A percentile compares a stretch with the other conserved stretches of the same genome.
phyloP scores from a whole-genome alignment of 164 flowering plant genomes.

The Kalanchoe fedtschenkoi region DNA sequence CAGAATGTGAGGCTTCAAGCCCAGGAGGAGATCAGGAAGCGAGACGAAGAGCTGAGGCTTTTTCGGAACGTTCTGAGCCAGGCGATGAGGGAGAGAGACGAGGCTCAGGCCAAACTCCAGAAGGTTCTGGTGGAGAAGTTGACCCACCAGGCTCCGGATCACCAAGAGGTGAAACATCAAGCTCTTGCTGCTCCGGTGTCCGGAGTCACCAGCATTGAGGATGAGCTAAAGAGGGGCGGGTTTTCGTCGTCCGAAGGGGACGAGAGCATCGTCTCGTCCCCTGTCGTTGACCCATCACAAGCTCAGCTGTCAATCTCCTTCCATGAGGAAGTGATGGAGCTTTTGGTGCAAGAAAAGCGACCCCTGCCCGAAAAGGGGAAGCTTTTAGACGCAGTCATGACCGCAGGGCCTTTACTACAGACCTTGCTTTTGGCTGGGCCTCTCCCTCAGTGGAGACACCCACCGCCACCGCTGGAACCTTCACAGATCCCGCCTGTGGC shows the following conservation, averaged over 20 bases:
- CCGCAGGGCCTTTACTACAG: slow-evolving; percentile 90
- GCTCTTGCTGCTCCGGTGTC: slow-evolving; percentile 11
- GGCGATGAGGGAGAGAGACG: slow-evolving; percentile 55
- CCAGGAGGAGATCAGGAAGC: slow-evolving; percentile 59
- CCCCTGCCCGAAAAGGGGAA: slow-evolving; percentile 90
- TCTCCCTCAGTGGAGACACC: slow-evolving; percentile 90
- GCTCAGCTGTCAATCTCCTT: slow-evolving; percentile 4
- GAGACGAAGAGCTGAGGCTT: slow-evolving; percentile 49
- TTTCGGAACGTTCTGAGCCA: slow-evolving; percentile 41
- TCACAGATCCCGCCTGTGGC: slow-evolving; percentile 78
- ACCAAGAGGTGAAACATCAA: slow-evolving; percentile 4
- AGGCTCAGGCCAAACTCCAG: slow-evolving; percentile 53
- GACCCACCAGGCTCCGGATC: slow-evolving; percentile 19
- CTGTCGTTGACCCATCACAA: slow-evolving; percentile 20
- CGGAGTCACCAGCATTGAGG: slow-evolving; percentile 56
- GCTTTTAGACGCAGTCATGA: slow-evolving; percentile 83
- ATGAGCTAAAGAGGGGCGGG: slow-evolving; percentile 56
- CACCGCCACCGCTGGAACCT: slow-evolving; percentile 78
- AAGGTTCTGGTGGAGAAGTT: slow-evolving; percentile 41
- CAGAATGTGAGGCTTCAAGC: slow-evolving; percentile 56
- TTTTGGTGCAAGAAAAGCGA: too few relatives aligned
- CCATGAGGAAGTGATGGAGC: slow-evolving; percentile 7
- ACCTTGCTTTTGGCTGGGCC: slow-evolving; percentile 86
- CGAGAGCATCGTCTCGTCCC: slow-evolving; percentile 73
- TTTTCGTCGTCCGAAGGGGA: slow-evolving; percentile 73